Evolutionary conservation across 257 asterid genomes (phyloP), one percentile per base, ranked within the genome.

Genomic region (Penstemon eatonii): DNA sequence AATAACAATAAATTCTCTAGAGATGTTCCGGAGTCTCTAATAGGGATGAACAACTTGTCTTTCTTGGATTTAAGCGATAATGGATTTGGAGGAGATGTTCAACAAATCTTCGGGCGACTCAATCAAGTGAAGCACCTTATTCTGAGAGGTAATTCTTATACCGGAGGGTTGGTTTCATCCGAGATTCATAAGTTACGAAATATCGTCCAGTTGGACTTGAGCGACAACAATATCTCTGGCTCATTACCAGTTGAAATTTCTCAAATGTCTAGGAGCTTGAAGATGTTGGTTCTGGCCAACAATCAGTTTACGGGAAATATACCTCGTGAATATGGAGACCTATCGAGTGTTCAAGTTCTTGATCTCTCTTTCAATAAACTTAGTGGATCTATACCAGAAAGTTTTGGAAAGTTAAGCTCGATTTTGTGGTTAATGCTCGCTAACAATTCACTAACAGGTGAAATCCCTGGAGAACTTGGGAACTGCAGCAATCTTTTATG

Each of bases 291-390:
- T 68, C 83, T 85, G n/a, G 79, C 87, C 4, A 39, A 53, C 63
- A 85, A 82, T 68, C 81, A 64, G 19, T 85, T 82, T 52, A 73
- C 82, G 4, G 87, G 90, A 6, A 65, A 49, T 41, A 78, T 85
- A 61, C 90, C 90, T 46, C 41, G 39, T 11, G 90, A 68, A 56
- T 84, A 82, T 38, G 87, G 90, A 8, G 56, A 77, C 64, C 53
- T 82, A 8, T 69, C 58, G 15, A 64, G 71, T 3, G 80, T 84
- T n/a, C 90, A 82, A 65, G 78, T 79, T 18, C 78, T 84, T 66
- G 90, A 84, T 71, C 76, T 84, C 10, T 84, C 90, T 47, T 82
- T 60, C 73, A 84, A 84, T 71, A 63, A 40, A 56, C 62, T 84
- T 57, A 67, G 45, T 5, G 83, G 88, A 6, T 9, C 66, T 8